Evolutionary conservation across 208 protist genomes (phyloP).

Genomic region (Leishmania arabica): DNA sequence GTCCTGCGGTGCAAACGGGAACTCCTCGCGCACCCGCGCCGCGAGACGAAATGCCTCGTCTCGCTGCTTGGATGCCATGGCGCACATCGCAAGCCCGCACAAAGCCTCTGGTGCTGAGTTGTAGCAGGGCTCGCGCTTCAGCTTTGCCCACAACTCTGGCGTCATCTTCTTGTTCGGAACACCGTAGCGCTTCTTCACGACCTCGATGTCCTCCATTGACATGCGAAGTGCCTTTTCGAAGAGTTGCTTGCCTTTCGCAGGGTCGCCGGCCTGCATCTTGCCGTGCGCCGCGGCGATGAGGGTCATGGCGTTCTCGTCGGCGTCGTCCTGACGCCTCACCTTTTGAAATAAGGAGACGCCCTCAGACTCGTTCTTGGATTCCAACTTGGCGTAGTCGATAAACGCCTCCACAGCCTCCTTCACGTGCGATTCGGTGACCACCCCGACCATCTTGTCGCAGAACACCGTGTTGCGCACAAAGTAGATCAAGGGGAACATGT

Average conservation of each 20-base stretch:
- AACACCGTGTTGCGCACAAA: slow-evolving; percentile 75
- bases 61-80: slow-evolving; percentile 47
- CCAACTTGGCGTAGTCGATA: slow-evolving; percentile 70
- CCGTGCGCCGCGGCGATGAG: slow-evolving; percentile 67
- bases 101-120: slow-evolving; percentile 78
- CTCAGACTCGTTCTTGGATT: slow-evolving; percentile 65
- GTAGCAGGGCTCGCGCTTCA: slow-evolving; percentile 83
- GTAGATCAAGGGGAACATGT: slow-evolving; percentile 86
- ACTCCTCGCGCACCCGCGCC: slow-evolving; percentile 57
- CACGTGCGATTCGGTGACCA: slow-evolving; percentile 82
- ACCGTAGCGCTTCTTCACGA: slow-evolving; percentile 57
- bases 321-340: slow-evolving; percentile 70
- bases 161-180: slow-evolving; percentile 78
- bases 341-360: slow-evolving; percentile 59
- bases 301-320: slow-evolving; percentile 90
- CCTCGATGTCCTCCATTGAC: slow-evolving; percentile 52
- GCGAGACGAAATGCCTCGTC: slow-evolving; percentile 51
- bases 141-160: slow-evolving; percentile 54
- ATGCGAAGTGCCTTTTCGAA: slow-evolving; percentile 67
- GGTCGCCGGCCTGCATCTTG: slow-evolving; percentile 72
- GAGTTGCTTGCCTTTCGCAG: slow-evolving; percentile 67
- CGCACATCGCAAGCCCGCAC: slow-evolving; percentile 84
- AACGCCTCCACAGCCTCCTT: slow-evolving; percentile 90
- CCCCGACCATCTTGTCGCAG: slow-evolving; percentile 75
- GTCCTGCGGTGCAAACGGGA: slow-evolving; percentile 73